Evolutionary conservation across 2,329 filamentous ascomycete genomes (phyloP), one percentile per base, ranked within the genome.

Genomic region (Ascochyta lentis): DNA sequence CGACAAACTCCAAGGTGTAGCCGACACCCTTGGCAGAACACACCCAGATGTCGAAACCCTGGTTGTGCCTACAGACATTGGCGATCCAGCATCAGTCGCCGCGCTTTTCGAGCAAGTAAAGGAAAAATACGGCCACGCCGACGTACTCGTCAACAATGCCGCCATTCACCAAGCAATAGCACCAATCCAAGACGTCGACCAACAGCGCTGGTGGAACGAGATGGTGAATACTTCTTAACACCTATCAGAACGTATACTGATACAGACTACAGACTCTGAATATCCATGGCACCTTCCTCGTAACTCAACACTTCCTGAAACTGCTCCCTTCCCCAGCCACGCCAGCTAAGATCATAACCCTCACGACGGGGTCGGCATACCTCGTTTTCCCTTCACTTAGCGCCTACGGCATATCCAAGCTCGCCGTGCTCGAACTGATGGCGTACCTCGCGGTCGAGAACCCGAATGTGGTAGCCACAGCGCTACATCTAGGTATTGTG

Each of bases 11-110:
- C 61, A 61, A 24, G 47, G 59, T 38, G 61, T 66, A 0, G 66
- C 67, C 29, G 54, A 67, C n/a, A 56, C 63, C 0, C 42, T 77
- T 27, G 63, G 64, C 2, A 56, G 60, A 3, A 71, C 72, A 29
- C 68, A 74, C 38, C 66, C 68, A 0, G 39, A 62, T 1, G 67
- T 73, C 6, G 60, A 75, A 51, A 68, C 75, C 3, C 56, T 77
- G 5, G 37, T 64, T 4, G 60, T 73, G 5, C 22, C 67, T 0
- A 63, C 67, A 3, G 76, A 79, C 49, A 58, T 77, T 13, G 51
- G 63, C 12, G 59, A 68, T 31, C 60, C 61, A n/a, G 49, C 45
- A 3, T 59, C 61, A 3, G 64, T 73, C 12, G 38, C 66, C 23
- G 35, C 56, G 7, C 37, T 69, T n/a, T 65, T 65, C 52, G 23